Conservation (phyloP, 73 alveolate genomes). For the Paramecium biaurelia region DNA sequence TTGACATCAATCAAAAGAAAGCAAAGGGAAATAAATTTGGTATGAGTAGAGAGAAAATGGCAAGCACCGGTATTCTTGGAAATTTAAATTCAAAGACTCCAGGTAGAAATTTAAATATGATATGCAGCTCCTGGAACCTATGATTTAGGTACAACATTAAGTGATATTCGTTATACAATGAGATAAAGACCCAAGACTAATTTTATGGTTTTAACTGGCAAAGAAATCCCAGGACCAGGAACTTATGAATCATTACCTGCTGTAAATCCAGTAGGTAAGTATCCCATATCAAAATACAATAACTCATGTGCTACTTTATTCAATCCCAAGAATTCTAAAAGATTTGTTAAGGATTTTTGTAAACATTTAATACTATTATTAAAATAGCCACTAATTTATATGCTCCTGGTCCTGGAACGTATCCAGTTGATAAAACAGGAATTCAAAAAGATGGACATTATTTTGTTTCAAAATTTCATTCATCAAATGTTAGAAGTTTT, state of each 20-base stretch:
- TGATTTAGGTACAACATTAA: constrained; percentile 21
- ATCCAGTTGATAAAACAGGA: constrained; percentile 52
- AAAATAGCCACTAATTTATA: background rate
- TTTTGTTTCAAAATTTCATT: constrained; percentile 64
- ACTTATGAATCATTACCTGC: constrained; percentile 73
- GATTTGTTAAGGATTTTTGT: constrained; percentile 63
- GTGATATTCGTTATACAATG: constrained; percentile 35
- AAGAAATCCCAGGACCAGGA: constrained; percentile 82
- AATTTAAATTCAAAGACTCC: constrained; percentile 24
- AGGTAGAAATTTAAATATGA: background rate
- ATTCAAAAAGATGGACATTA: constrained; percentile 68
- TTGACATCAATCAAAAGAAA: constrained; percentile 1
- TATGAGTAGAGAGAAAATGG: constrained; percentile 47
- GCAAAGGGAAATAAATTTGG: constrained; percentile 22
- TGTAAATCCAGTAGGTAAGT: constrained; percentile 64
- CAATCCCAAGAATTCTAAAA: constrained; percentile 67
- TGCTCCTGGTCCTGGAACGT: constrained; percentile 78
- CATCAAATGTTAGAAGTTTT: constrained; percentile 69
- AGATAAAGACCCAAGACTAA: background rate
- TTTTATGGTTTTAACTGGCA: constrained; percentile 37
- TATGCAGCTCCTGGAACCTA: constrained; percentile 42
- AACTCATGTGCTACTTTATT: constrained; percentile 67
- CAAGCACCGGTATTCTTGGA: constrained; percentile 38
- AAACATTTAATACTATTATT: background rate
- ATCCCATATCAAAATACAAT: constrained; percentile 69